Evolutionary conservation across 768 basidiomycete genomes (phyloP).

Genomic region (Termitomyces sp.): DNA sequence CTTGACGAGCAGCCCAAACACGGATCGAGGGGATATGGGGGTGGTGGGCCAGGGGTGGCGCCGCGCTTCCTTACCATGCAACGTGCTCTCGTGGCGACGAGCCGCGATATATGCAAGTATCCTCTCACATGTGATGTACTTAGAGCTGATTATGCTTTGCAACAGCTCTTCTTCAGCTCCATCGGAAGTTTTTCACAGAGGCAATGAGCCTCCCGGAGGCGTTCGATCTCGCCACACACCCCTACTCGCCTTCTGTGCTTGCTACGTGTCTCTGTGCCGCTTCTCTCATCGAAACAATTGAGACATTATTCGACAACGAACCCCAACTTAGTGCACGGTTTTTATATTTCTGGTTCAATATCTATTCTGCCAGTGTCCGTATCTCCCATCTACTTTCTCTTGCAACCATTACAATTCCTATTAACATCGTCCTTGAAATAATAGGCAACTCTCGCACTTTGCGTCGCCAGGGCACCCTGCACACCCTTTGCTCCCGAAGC

Average conservation of each 20-base stretch:
- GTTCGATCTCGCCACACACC: conserved; percentile 50
- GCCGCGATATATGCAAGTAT: conserved; percentile 54
- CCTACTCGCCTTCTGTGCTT: conserved; percentile 63
- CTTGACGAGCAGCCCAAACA: conserved; percentile 38
- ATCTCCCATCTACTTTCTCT: neutral
- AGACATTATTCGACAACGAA: conserved; percentile 50
- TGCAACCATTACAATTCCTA: neutral
- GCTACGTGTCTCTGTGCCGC: conserved; percentile 60
- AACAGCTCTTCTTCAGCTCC: conserved; percentile 62
- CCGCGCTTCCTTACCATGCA: conserved; percentile 60
- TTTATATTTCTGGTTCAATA: conserved; percentile 70
- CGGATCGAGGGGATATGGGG: conserved; percentile 1
- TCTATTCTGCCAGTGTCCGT: conserved; percentile 66
- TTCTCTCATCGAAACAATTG: conserved; percentile 50
- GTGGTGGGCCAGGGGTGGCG: conserved; percentile 14
- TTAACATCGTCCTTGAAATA: neutral
- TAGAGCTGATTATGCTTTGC: neutral
- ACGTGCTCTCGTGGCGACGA: conserved; percentile 51
- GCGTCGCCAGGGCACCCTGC: conserved; percentile 57
- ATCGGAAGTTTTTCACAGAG: conserved; percentile 61
- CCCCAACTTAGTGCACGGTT: conserved; percentile 59
- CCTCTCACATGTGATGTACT: neutral
- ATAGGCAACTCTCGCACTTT: conserved; percentile 59
- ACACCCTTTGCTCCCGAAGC: conserved; percentile 54
- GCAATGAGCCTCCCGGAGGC: conserved; percentile 49